Conservation (phyloP, 106 monocot species). For the Acanthochlamys bracteata region DNA sequence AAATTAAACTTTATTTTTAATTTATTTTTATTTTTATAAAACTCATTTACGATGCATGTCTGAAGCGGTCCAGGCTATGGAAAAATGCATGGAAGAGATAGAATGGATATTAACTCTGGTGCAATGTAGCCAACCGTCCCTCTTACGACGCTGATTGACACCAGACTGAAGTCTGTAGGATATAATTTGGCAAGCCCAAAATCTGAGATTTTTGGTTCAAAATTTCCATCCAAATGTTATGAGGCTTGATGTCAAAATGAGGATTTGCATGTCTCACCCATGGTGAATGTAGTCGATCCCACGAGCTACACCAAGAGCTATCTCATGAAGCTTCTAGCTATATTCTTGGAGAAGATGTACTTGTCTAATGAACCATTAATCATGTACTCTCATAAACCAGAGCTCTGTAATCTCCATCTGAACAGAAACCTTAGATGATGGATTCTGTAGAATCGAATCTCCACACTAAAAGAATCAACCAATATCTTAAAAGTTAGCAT, state of each 20-base stretch:
- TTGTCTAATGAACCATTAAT: constrained; percentile 37
- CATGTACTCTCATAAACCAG: constrained; percentile 44
- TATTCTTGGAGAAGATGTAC: constrained; percentile 8
- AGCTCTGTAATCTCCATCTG: constrained; percentile 33
- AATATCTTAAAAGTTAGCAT: too few species aligned
- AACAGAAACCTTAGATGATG: constrained; percentile 48
- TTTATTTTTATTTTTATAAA: too few species aligned
- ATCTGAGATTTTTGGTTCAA: constrained; percentile 25
- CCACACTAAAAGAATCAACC: too few species aligned
- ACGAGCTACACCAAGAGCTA: constrained; percentile 28
- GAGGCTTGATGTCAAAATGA: constrained; percentile 57
- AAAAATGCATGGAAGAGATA: too few species aligned
- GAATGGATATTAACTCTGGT: too few species aligned
- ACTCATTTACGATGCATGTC: too few species aligned
- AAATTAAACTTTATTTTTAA: too few species aligned
- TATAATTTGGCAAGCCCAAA: constrained; percentile 38
- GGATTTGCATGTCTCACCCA: constrained; percentile 37
- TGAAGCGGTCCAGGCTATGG: too few species aligned
- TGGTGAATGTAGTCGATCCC: constrained; percentile 38
- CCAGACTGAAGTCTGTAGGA: constrained; percentile 23
- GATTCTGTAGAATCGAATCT: too few species aligned
- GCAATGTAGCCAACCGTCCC: too few species aligned
- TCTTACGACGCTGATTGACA: too few species aligned
- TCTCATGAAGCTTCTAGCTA: constrained; percentile 9
- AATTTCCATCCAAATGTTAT: constrained; percentile 31